Evolutionary conservation across 208 protist species (phyloP).

Genomic region (Strigomonas galati): DNA sequence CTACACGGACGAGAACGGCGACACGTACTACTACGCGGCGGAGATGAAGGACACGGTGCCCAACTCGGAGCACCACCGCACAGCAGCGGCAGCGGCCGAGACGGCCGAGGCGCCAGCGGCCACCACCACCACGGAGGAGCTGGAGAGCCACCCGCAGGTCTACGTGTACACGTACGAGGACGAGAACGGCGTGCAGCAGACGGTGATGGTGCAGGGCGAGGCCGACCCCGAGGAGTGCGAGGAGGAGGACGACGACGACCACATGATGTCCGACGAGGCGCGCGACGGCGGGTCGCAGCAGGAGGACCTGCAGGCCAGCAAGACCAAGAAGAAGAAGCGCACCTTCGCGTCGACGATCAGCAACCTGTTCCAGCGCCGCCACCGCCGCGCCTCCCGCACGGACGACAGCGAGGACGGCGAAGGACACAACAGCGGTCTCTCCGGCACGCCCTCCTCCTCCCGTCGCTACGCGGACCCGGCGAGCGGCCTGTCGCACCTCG

Average conservation of each 20-base stretch:
- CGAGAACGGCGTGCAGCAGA: slow-evolving; percentile 36
- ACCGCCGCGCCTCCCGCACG: not conserved
- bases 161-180: slow-evolving; percentile 37
- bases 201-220: not conserved
- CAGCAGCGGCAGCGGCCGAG: slow-evolving; percentile 2
- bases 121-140: not conserved
- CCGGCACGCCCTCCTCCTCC: too few relatives aligned
- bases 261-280: slow-evolving; percentile 6
- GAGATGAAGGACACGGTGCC: slow-evolving; percentile 21
- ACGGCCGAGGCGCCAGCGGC: not conserved
- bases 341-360: slow-evolving; percentile 7
- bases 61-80: slow-evolving; percentile 12
- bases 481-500: not conserved
- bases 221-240: not conserved
- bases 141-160: not conserved
- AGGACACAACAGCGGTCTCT: not conserved
- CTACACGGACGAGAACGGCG: slow-evolving; percentile 51
- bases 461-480: not conserved
- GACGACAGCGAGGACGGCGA: not conserved
- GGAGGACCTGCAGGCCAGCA: slow-evolving; percentile 14
- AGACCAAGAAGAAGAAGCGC: slow-evolving; percentile 9
- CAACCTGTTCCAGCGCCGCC: slow-evolving; percentile 5
- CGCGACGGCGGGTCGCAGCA: slow-evolving; percentile 4
- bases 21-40: slow-evolving; percentile 40
- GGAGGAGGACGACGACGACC: not conserved